Evolutionary conservation across 306 rosid species (phyloP), one percentile per base, ranked within the genome.

Genomic region (Cicer arietinum): DNA sequence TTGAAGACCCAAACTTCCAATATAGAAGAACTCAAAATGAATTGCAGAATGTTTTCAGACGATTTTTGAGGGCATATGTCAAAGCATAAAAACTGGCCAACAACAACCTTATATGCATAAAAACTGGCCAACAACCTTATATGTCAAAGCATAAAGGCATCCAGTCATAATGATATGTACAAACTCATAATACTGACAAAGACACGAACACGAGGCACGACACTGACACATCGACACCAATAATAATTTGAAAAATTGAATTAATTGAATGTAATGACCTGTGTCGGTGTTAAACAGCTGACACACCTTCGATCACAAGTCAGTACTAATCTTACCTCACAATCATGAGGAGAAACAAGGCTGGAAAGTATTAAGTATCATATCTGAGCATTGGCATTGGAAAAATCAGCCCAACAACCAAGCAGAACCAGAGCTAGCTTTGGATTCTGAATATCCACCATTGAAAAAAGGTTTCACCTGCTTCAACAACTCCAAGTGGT

Each of bases 401-500:
- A 74, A 44, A 90, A 85, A 78, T 87, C 85, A 47, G 91, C 91
- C 96, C 98, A 92, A 74, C 98, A 92, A 63, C 97, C 94, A 43
- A 85, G 88, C 60, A 92, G 71, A 80, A 83, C 35, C 4, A 30
- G 81, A 82, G 96, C 89, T 75, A 88, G 51, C 87, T 68, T 69
- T 90, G 11, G 91, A 88, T 57, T 86, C 85, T 46, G n/a, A 77
- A 78, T 87, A 90, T 51, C 89, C 91, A 69, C 53, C 6, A 17
- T 85, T 83, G 67, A 78, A 88, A 80, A 88, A 0, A 79, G 83
- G 73, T 88, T 85, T 91, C 48, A 91, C 92, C 75, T 87, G 79
- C 59, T 46, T 82, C 73, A 90, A 79, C 85, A 91, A 76, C 83
- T 91, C 98, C 74, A 64, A 8, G n/a, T 35, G 89, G 64, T 86